phyloP scores from a whole-genome alignment of 2,329 filamentous ascomycete genomes.

The Rasamsonia emersonii region DNA sequence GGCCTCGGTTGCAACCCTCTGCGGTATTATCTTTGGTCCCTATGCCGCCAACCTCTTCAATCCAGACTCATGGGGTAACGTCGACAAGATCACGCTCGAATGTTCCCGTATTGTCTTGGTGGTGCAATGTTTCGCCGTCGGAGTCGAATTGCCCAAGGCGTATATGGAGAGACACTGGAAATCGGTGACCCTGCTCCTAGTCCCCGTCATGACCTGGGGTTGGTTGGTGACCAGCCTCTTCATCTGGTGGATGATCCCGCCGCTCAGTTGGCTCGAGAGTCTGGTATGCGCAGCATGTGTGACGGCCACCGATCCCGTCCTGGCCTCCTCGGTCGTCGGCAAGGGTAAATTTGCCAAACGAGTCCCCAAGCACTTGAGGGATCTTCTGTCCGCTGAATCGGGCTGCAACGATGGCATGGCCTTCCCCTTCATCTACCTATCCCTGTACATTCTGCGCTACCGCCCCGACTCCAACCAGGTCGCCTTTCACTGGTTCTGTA shows the following conservation, averaged over 20 bases:
- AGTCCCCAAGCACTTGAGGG: slow-evolving; percentile 93
- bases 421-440: slow-evolving; percentile 93
- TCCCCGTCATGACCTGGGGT: slow-evolving; percentile 96
- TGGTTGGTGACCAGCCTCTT: slow-evolving; percentile 78
- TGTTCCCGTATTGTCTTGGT: slow-evolving; percentile 64
- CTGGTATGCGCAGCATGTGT: slow-evolving; percentile 85
- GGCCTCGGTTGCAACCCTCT: slow-evolving; percentile 76
- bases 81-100: slow-evolving; percentile 60
- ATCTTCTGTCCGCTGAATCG: slow-evolving; percentile 89
- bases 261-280: slow-evolving; percentile 81
- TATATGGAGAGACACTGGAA: slow-evolving; percentile 99
- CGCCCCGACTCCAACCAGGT: slow-evolving; percentile 60
- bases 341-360: slow-evolving; percentile 98
- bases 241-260: slow-evolving; percentile 80
- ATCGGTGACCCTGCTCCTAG: slow-evolving; percentile 75
- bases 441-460: slow-evolving; percentile 81
- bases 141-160: slow-evolving; percentile 58
- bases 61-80: slow-evolving; percentile 54
- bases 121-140: slow-evolving; percentile 65
- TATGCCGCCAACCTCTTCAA: slow-evolving; percentile 58
- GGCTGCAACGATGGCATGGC: slow-evolving; percentile 99
- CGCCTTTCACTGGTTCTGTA: slow-evolving; percentile 77
- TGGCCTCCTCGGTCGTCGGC: slow-evolving; percentile 94
- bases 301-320: slow-evolving; percentile 90
- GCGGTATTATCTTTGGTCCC: slow-evolving; percentile 62